These are phyloP conservation scores for Chalara sp. DNA, from an alignment of 2,329 filamentous ascomycete species.

Conservation along the genomic window DNA sequence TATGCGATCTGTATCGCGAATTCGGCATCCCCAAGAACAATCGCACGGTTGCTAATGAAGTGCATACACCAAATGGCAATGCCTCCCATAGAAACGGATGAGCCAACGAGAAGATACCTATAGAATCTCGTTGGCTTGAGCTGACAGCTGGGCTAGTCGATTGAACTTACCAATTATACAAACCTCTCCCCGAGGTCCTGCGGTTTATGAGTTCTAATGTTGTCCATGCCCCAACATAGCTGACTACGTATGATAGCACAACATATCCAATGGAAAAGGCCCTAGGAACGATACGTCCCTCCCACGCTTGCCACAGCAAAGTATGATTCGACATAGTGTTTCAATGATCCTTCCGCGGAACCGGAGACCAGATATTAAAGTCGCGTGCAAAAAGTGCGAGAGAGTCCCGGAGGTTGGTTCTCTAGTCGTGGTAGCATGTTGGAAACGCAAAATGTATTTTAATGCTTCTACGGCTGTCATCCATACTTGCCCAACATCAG, in stretches of 20 bases:
- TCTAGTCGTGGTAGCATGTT: too few relatives aligned
- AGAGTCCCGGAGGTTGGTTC: too few relatives aligned
- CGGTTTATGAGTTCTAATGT: constrained; percentile 78
- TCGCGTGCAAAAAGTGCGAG: too few relatives aligned
- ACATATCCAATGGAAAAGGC: constrained; percentile 47
- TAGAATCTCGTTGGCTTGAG: neutral
- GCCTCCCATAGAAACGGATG: constrained; percentile 66
- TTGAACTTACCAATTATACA: constrained; percentile 57
- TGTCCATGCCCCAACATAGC: constrained; percentile 68
- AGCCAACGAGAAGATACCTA: constrained; percentile 56
- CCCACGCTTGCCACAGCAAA: neutral
- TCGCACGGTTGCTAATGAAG: constrained; percentile 76
- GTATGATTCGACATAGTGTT: neutral
- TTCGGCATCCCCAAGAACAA: constrained; percentile 59
- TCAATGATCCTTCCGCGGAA: neutral
- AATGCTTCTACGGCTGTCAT: too few relatives aligned
- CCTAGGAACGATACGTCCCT: neutral
- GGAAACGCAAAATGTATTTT: too few relatives aligned
- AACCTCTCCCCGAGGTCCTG: constrained; percentile 60
- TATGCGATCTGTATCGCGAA: constrained; percentile 65
- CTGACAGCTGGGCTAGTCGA: neutral
- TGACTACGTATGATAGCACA: constrained; percentile 61
- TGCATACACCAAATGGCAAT: constrained; percentile 75
- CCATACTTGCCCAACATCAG: too few relatives aligned
- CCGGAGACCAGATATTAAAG: neutral